A percentile compares a stretch with the other conserved stretches of the same genome.
These are phyloP conservation scores for Panellus pusillus DNA, from an alignment of 768 basidiomycete species.

Conservation along the genomic window DNA sequence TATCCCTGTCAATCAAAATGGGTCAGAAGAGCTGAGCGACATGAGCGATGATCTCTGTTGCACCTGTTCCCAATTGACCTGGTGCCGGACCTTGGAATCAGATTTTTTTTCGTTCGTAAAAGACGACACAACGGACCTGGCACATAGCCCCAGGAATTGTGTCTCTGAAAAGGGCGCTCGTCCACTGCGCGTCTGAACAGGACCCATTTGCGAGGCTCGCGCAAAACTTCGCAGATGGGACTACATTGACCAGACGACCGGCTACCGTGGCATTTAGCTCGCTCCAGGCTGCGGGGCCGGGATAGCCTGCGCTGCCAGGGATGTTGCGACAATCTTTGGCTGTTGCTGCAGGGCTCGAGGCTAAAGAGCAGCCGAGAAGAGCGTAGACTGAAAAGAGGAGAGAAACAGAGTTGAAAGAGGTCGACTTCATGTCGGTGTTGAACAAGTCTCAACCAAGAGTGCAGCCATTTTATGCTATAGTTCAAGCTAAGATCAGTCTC, in stretches of 20 bases:
- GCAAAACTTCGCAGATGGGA: constrained; percentile 17
- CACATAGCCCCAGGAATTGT: constrained; percentile 19
- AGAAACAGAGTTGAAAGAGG: too few species aligned
- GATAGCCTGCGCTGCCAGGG: constrained; percentile 14
- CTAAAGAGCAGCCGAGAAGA: too few species aligned
- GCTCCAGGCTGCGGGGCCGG: constrained; percentile 3
- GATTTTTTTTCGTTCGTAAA: background rate
- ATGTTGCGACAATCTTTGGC: constrained; percentile 7
- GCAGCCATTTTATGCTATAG: too few species aligned
- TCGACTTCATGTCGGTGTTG: too few species aligned
- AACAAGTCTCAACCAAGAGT: too few species aligned
- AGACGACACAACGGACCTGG: background rate
- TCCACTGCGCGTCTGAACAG: constrained; percentile 19
- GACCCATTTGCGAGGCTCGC: constrained; percentile 2
- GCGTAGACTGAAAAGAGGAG: too few species aligned
- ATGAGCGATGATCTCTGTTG: background rate
- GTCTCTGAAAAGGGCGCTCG: constrained; percentile 11
- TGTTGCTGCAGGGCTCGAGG: too few species aligned
- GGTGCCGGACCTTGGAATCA: background rate
- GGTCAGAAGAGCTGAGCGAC: background rate
- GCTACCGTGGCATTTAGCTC: constrained; percentile 10
- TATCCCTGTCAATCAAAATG: constrained; percentile 1
- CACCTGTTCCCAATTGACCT: constrained; percentile 14
- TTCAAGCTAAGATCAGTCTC: too few species aligned
- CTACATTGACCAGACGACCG: constrained; percentile 15